Conservation (phyloP, 176 grass and related monocot species). For the Saccharum officinarum region DNA sequence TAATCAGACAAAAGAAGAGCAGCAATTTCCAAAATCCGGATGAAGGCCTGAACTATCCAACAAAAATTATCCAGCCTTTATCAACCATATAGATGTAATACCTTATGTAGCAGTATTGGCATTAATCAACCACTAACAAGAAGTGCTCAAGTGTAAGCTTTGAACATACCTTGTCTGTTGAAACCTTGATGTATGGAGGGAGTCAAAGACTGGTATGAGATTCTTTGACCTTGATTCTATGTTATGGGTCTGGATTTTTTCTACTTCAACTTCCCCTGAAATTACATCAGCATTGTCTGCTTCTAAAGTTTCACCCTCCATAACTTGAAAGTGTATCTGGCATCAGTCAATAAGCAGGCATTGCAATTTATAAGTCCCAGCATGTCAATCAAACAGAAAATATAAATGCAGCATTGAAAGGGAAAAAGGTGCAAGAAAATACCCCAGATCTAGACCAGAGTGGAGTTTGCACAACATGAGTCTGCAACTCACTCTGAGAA, state of each 20-base stretch:
- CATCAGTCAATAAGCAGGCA: constrained; percentile 27
- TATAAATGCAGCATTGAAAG: not conserved
- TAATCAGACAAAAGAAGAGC: constrained; percentile 3
- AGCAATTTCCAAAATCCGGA: not conserved
- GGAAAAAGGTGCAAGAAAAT: constrained; percentile 31
- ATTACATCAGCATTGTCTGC: constrained; percentile 10
- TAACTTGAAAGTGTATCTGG: constrained; percentile 84
- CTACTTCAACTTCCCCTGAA: constrained; percentile 75
- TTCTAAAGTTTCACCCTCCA: constrained; percentile 46
- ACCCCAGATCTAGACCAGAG: constrained; percentile 89
- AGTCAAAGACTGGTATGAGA: constrained; percentile 86
- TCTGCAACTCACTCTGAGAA: constrained; percentile 83
- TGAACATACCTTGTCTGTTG: constrained; percentile 22
- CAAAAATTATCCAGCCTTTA: not conserved
- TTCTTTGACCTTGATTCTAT: constrained; percentile 77
- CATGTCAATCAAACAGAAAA: constrained; percentile 33
- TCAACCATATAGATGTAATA: not conserved
- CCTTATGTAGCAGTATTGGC: not conserved
- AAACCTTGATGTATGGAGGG: constrained; percentile 65
- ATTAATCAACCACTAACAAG: not conserved
- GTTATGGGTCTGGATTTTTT: constrained; percentile 52
- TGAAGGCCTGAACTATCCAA: not conserved
- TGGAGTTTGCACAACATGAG: constrained; percentile 62
- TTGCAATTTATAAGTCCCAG: constrained; percentile 23
- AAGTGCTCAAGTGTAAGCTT: constrained; percentile 25